Base-by-base conservation (phyloP, 2,329 filamentous ascomycete species). In the Botrytis elliptica region DNA sequence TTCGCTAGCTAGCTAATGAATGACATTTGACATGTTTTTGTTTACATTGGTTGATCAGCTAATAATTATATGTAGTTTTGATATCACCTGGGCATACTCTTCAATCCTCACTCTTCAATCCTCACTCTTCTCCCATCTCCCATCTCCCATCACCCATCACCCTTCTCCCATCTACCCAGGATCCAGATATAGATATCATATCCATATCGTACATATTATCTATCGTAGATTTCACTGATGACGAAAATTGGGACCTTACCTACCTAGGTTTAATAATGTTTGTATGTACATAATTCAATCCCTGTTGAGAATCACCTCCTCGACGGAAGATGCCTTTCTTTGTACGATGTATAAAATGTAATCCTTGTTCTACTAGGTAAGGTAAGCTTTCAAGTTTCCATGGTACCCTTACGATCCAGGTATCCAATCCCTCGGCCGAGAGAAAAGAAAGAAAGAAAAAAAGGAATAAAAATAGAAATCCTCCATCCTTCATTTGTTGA, bases 221-320 rank as follows among this genome's bases (percentile, higher is more conserved):
- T 18, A 18, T 64, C 62, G 62, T 38, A 18, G 3, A 49, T 25
- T n/a, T n/a, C 1, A 6, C 36, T 55, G 46, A 67, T 67, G 64
- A 67, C 44, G 64, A 52, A 67, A 55, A 67, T 40, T 22, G 64
- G 64, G 22, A 10, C 64, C 25, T 42, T 55, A 7, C 52, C n/a
- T 18, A 40, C 14, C 25, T 63, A n/a, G 22, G 36, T 25, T 20
- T 49, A 46, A 10, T 10, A 18, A 29, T 12, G n/a, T 33, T 16
- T n/a, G 40, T 29, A 67, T 67, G 64, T 67, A 67, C 33, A 67
- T 40, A 67, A 67, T 67, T 67, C 16, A 55, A 67, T 40, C 65
- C 65, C 25, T 67, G 65, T 67, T 33, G 46, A 38, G 65, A 67
- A 67, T 55, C 44, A 20, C 65, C 42, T 33, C 18, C 18, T 18